Conservation (phyloP, 1,139 yeast genomes). For the Hansenula anomala region DNA sequence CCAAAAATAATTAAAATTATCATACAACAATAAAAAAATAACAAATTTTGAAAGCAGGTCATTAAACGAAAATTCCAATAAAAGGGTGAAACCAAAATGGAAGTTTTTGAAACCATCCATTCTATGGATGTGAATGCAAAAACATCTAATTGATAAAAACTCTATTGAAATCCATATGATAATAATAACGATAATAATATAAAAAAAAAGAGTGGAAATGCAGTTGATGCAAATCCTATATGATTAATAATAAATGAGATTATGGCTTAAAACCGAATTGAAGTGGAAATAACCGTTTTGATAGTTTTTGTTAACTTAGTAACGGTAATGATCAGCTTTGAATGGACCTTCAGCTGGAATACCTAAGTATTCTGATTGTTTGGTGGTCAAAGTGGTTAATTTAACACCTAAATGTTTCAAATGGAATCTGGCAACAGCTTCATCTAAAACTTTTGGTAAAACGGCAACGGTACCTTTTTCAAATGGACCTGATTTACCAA, state of each 20-base stretch:
- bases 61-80: too few relatives aligned
- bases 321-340: constrained; percentile 99
- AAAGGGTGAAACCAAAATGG: too few relatives aligned
- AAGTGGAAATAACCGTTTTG: too few relatives aligned
- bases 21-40: too few relatives aligned
- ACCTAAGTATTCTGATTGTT: constrained; percentile 95
- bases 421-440: constrained; percentile 97
- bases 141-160: too few relatives aligned
- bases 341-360: constrained; percentile 92
- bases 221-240: constrained; percentile 5
- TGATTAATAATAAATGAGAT: neutral
- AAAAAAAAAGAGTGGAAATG: constrained; percentile 1
- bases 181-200: neutral
- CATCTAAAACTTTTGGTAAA: constrained; percentile 97
- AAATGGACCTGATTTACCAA: constrained; percentile 90
- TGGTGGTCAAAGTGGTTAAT: constrained; percentile 71
- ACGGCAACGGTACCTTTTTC: constrained; percentile 84
- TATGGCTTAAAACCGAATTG: neutral
- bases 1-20: neutral
- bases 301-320: constrained; percentile 46
- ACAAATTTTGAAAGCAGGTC: too few relatives aligned
- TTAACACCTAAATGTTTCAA: constrained; percentile 92
- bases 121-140: too few relatives aligned
- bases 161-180: too few relatives aligned
- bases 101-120: too few relatives aligned